A percentile compares a stretch with the other conserved stretches of the same genome.
Evolutionary conservation across 495 filamentous ascomycete species (phyloP).

Genomic region (Xylaria flabelliformis): DNA sequence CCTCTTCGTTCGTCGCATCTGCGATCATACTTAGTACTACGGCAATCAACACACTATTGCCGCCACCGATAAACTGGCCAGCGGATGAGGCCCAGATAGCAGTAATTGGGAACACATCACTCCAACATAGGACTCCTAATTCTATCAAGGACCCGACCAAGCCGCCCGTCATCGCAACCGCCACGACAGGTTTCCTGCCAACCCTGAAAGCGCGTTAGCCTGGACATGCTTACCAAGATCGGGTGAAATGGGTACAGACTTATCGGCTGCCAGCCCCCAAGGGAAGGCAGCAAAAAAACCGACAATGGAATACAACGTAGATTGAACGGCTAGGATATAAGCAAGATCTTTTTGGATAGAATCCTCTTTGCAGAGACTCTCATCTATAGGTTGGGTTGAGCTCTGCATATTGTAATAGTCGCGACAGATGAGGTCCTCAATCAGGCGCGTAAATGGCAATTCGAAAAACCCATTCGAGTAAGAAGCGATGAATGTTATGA

Average conservation of each 20-base stretch:
- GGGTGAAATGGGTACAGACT: slow-evolving; percentile 25
- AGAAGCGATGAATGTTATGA: slow-evolving; percentile 29
- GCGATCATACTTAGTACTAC: slow-evolving; percentile 64
- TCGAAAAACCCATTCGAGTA: slow-evolving; percentile 25
- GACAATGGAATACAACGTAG: slow-evolving; percentile 31
- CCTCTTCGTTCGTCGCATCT: slow-evolving; percentile 61
- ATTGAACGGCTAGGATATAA: slow-evolving; percentile 38
- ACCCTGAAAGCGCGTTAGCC: slow-evolving; percentile 50
- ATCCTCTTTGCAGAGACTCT: slow-evolving; percentile 44
- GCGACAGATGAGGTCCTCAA: slow-evolving; percentile 44
- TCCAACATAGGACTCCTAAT: slow-evolving; percentile 45
- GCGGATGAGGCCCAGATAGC: slow-evolving; percentile 60
- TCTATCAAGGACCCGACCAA: slow-evolving; percentile 45
- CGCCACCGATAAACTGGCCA: slow-evolving; percentile 60
- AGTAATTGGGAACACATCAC: slow-evolving; percentile 54
- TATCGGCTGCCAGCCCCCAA: slow-evolving; percentile 40
- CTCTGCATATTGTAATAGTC: slow-evolving; percentile 37
- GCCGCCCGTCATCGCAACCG: slow-evolving; percentile 44
- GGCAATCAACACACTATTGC: slow-evolving; percentile 55
- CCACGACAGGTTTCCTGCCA: slow-evolving; percentile 50
- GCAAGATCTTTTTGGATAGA: slow-evolving; percentile 44
- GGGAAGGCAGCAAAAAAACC: slow-evolving; percentile 36
- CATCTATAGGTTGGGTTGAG: slow-evolving; percentile 36
- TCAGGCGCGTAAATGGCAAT: slow-evolving; percentile 33
- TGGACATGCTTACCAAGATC: slow-evolving; percentile 34